Conservation (phyloP, 2,329 filamentous ascomycete species). For the Sporothrix mexicana region DNA sequence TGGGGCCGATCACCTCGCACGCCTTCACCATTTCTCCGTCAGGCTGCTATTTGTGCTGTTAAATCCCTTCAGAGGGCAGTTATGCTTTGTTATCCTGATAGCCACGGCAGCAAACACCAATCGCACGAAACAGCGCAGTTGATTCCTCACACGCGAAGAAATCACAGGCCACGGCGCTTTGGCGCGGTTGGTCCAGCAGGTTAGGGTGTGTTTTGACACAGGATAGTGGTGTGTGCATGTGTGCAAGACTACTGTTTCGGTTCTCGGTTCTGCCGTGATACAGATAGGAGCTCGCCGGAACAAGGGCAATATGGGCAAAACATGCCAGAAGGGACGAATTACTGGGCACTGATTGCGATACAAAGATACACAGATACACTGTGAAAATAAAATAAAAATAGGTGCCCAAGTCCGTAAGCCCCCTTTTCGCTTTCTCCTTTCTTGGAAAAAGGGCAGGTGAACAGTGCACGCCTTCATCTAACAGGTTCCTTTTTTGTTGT, state of each 20-base stretch:
- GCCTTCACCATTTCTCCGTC: background rate
- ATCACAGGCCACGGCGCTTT: background rate
- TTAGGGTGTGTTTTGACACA: no score
- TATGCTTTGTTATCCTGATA: slow-evolving; percentile 15
- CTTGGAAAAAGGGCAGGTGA: background rate
- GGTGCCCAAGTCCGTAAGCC: slow-evolving; percentile 16
- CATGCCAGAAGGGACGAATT: background rate
- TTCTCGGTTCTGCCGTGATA: background rate
- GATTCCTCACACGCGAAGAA: background rate
- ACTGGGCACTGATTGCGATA: slow-evolving; percentile 1
- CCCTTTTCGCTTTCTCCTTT: slow-evolving; percentile 1
- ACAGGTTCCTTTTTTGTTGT: background rate
- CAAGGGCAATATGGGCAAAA: background rate
- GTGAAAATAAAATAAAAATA: background rate
- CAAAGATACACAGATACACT: background rate
- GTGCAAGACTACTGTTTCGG: background rate
- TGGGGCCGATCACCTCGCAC: slow-evolving; percentile 6
- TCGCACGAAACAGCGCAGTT: slow-evolving; percentile 12
- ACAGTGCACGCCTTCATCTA: slow-evolving; percentile 2
- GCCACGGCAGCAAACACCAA: slow-evolving; percentile 15
- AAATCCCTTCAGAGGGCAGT: no score
- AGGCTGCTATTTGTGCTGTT: background rate
- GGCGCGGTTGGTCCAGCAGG: slow-evolving; percentile 11
- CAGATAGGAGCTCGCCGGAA: slow-evolving; percentile 26
- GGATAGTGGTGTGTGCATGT: no score